A percentile compares a stretch with the other conserved stretches of the same genome.
These are phyloP conservation scores for Saccharomycopsis crataegensis DNA, from an alignment of 1,139 yeast genomes.

Conservation along the genomic window DNA sequence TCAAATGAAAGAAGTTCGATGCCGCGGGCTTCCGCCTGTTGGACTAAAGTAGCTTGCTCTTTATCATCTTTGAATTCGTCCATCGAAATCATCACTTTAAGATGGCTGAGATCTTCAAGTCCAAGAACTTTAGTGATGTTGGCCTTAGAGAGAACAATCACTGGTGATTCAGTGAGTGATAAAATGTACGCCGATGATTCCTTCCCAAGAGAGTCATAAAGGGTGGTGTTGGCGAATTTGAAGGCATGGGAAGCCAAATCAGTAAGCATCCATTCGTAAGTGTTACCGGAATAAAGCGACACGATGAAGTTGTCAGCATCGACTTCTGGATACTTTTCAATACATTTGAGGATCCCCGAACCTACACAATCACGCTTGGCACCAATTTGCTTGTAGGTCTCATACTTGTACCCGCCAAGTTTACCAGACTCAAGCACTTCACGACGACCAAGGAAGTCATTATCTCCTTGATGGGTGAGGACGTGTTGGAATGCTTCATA, in stretches of 20 bases:
- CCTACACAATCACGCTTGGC: conserved; percentile 23
- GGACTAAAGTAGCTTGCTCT: conserved; percentile 19
- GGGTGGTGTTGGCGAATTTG: conserved; percentile 35
- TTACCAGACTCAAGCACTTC: conserved; percentile 7
- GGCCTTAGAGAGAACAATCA: conserved; percentile 32
- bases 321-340: conserved; percentile 22
- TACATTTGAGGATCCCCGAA: conserved; percentile 24
- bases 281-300: conserved; percentile 26
- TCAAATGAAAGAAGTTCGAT: conserved; percentile 27
- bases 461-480: conserved; percentile 24
- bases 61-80: conserved; percentile 20
- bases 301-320: conserved; percentile 21
- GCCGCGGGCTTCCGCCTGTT: conserved; percentile 19
- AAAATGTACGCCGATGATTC: conserved; percentile 35
- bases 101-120: conserved; percentile 22
- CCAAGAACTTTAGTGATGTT: conserved; percentile 28
- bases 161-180: conserved; percentile 33
- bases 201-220: conserved; percentile 38
- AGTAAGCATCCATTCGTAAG: conserved; percentile 27
- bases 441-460: conserved; percentile 34
- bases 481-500: conserved; percentile 34
- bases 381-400: conserved; percentile 11
- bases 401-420: conserved; percentile 9
- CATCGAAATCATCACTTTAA: conserved; percentile 25
- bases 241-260: conserved; percentile 36